Evolutionary conservation across 176 grass and related monocot genomes (phyloP), one percentile per base, ranked within the genome.

Genomic region (Oryza punctata): DNA sequence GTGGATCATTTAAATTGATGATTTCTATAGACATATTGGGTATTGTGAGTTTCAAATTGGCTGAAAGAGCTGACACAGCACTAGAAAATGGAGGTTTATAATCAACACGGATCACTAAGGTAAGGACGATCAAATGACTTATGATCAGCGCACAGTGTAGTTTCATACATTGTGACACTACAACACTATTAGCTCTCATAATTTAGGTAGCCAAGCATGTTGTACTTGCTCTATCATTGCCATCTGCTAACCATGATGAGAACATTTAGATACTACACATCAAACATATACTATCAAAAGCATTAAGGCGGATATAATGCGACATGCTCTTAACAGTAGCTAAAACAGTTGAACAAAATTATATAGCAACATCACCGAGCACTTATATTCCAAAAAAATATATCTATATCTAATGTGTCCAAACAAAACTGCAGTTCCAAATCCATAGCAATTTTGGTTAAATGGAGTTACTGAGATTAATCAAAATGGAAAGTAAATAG

Each of bases 81-180:
- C 50, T n/a, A 57, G 46, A 81, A 80, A 81, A 81, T 69, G n/a
- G 46, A 69, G 27, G 65, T 81, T 49, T 18, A 80, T 10, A n/a
- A 80, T 80, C 64, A 37, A 37, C 24, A 14, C 28, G 71, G 49
- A 73, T 49, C 13, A 50, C 47, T 50, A 49, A 73, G 44, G 44
- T 73, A 46, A 12, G 44, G 25, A 73, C 50, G 71, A 73, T 50
- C 13, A 73, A 73, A 76, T 30, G 75, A 21, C 50, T 21, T 18
- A 54, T 21, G 2, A 59, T 2, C 19, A 59, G 7, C 19, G 54
- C 19, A 59, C 18, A 57, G 18, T 18, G 18, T 6, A 21, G 6
- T 23, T 59, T 19, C 54, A 23, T 59, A 59, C 54, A 21, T n/a
- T 23, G 18, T 59, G 19, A 10, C 19, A 59, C 18, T 21, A 57